Evolutionary conservation across 2,329 filamentous ascomycete genomes (phyloP).

Genomic region (Epichloe amarillans): DNA sequence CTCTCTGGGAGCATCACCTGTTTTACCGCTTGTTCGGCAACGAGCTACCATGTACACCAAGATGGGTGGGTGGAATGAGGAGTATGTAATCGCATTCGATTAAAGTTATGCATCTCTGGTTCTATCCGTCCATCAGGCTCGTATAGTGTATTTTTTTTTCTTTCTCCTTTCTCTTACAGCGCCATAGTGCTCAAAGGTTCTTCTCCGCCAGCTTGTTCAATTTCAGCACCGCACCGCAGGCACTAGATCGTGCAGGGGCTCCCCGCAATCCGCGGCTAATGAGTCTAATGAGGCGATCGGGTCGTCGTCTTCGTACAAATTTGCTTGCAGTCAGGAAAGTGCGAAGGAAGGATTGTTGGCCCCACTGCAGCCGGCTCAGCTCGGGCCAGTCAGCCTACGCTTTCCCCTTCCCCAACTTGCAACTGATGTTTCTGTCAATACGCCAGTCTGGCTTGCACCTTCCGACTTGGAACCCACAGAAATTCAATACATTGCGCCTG

Average conservation of each 20-base stretch:
- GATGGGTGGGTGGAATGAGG: background rate
- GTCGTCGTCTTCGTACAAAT: background rate
- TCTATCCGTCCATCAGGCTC: too few species aligned
- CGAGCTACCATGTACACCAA: background rate
- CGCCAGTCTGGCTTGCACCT: background rate
- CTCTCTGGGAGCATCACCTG: background rate
- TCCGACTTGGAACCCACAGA: too few species aligned
- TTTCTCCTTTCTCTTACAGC: too few species aligned
- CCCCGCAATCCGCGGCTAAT: background rate
- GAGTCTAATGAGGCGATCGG: background rate
- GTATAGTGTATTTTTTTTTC: too few species aligned
- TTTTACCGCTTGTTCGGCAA: constrained; percentile 5
- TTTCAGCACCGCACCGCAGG: background rate
- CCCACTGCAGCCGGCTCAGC: background rate
- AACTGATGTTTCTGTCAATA: too few species aligned
- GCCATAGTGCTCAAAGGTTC: too few species aligned
- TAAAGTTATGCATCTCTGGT: background rate
- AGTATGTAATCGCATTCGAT: background rate
- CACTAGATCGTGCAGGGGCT: background rate
- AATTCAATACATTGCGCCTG: background rate
- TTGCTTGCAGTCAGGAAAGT: too few species aligned
- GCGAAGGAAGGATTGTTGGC: background rate
- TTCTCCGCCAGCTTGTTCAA: background rate
- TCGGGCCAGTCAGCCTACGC: too few species aligned
- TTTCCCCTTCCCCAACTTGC: too few species aligned